Base-by-base conservation (phyloP, 225 moss, liverwort and hornwort genomes). In the Bryum argenteum region DNA sequence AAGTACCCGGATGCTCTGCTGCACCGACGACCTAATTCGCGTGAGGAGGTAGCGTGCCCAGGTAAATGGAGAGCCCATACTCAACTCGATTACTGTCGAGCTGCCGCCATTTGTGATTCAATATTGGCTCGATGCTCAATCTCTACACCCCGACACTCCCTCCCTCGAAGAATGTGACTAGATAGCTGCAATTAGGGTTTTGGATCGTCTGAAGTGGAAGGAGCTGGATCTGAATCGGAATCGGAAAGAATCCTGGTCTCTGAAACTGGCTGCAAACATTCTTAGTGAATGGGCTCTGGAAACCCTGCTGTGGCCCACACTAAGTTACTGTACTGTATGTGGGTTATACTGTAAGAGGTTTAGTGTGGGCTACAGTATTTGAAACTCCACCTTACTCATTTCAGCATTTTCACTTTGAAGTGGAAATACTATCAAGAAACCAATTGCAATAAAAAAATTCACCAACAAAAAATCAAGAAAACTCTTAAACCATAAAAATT, bases 31-130 rank as follows among this genome's bases (percentile, higher is more conserved):
- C 85, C 81, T 90, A 44, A 91, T 81, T 82, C 91, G 89, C 7
- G 96, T 89, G 39, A 97, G 77, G 44, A 97, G 65, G 77, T 97
- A 93, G 59, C 93, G 93, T 11, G 90, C 91, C 93, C 90, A 97
- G 19, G 76, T 80, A 24, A 82, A 56, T 20, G 88, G 85, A 77
- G 88, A 88, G 60, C 70, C 88, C 88, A 88, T 88, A 68, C 47
- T 67, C 65, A 73, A 33, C 7, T 33, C 7, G 33, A 33, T 60
- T 63, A 2, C 2, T 38, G 43, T 72, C 61, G 56, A 73, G 28
- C 65, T 65, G 69, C 65, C 69, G 69, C 72, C 81, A 84, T 78
- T 75, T 67, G 63, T 33, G 52, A 63, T 61, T 41, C 13, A 42
- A 45, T 57, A 21, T 54, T 8, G 54, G 22, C 63, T 15, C 52